A percentile compares a stretch with the other conserved stretches of the same genome.
Evolutionary conservation across 495 filamentous ascomycete genomes (phyloP).

Genomic region (Daldinia decipiens): DNA sequence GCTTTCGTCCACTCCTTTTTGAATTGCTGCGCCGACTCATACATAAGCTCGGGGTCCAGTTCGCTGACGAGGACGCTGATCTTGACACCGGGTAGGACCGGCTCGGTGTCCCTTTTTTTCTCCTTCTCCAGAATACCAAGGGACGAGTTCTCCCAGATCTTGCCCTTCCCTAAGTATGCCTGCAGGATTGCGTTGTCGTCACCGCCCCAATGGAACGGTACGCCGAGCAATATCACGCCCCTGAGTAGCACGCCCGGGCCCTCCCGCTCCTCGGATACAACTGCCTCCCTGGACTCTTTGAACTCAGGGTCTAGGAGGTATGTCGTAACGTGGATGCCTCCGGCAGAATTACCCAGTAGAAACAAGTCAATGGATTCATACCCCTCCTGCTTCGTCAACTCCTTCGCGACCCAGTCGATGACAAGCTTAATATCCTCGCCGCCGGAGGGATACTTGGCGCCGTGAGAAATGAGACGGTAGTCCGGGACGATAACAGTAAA

Average conservation of each 20-base stretch:
- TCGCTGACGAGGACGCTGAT: conserved; percentile 50
- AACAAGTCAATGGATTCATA: conserved; percentile 50
- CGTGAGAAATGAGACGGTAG: conserved; percentile 55
- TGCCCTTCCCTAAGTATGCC: conserved; percentile 47
- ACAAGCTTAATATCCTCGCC: conserved; percentile 53
- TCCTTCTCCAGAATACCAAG: conserved; percentile 47
- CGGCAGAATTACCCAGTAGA: conserved; percentile 57
- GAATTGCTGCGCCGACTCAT: conserved; percentile 46
- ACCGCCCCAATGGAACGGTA: conserved; percentile 51
- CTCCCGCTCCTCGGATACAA: conserved; percentile 27
- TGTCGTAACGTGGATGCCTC: conserved; percentile 54
- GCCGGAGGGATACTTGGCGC: conserved; percentile 52
- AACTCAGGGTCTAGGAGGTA: conserved; percentile 49
- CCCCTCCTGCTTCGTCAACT: conserved; percentile 30
- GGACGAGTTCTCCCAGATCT: conserved; percentile 43
- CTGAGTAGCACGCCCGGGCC: conserved; percentile 46
- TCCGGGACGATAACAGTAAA: conserved; percentile 54
- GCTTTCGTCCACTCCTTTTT: conserved; percentile 45
- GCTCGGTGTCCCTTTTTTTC: conserved; percentile 38
- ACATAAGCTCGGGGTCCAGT: conserved; percentile 53
- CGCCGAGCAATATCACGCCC: conserved; percentile 50
- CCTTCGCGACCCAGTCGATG: conserved; percentile 50
- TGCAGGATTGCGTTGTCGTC: conserved; percentile 38
- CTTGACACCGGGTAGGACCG: conserved; percentile 42
- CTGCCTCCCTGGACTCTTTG: conserved; percentile 39